Percentiles rank a stretch among this genome's conserved stretches.
Conservation (phyloP, 1,284 basidiomycete genomes). For the Ustilago loliicola region DNA sequence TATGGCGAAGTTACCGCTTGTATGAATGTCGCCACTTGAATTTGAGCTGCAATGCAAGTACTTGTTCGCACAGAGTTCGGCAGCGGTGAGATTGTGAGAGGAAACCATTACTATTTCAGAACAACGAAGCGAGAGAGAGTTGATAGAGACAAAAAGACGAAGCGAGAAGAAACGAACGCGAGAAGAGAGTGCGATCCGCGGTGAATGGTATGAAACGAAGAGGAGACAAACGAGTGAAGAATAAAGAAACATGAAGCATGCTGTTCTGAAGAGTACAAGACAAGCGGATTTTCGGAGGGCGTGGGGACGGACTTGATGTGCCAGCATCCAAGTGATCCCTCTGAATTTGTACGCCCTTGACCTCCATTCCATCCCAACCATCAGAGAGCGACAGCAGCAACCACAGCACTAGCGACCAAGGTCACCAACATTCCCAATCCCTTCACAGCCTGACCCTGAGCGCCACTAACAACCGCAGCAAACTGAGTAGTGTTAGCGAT, state of each 20-base stretch:
- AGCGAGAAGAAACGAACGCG: background rate
- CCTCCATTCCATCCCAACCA: too few species aligned
- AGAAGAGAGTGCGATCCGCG: background rate
- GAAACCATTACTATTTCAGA: constrained; percentile 24
- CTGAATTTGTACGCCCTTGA: background rate
- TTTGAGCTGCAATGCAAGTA: background rate
- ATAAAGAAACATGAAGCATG: background rate
- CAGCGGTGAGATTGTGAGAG: background rate
- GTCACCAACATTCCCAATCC: constrained; percentile 17
- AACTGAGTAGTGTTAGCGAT: constrained; percentile 58
- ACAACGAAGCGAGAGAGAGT: background rate
- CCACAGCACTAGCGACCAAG: constrained; percentile 23
- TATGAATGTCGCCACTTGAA: constrained; percentile 22
- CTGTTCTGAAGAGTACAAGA: background rate
- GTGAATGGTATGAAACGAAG: constrained; percentile 3
- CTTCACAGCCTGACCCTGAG: background rate
- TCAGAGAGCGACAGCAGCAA: constrained; percentile 28
- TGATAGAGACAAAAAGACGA: constrained; percentile 1
- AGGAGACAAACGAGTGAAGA: background rate
- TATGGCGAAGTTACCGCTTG: constrained; percentile 25
- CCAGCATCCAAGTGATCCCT: constrained; percentile 25
- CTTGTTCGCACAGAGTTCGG: background rate
- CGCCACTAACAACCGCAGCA: constrained; percentile 42
- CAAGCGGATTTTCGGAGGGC: background rate
- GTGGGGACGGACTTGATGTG: constrained; percentile 23